These are phyloP conservation scores for Populus deltoides DNA, from an alignment of 345 rosid genomes.

Conservation along the genomic window DNA sequence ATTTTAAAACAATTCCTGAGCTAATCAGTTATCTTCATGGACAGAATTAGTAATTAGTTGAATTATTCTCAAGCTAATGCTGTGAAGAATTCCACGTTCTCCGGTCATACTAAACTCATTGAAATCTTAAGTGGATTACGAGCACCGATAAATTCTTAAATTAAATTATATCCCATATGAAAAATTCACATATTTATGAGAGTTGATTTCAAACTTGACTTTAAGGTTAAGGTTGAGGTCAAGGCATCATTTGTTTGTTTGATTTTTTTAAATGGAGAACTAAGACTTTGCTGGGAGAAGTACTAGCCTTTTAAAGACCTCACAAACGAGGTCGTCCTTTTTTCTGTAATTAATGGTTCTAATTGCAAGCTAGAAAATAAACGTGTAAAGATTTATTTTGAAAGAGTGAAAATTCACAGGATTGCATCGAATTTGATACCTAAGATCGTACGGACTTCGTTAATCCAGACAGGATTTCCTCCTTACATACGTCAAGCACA, in stretches of 20 bases:
- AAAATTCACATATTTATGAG: background rate
- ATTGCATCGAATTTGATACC: conserved; percentile 1
- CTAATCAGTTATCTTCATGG: too few species aligned
- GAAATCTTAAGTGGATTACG: background rate
- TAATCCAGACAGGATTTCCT: conserved; percentile 5
- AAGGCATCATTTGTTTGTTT: background rate
- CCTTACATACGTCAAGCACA: conserved; percentile 16
- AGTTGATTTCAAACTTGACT: background rate
- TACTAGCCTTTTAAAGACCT: background rate
- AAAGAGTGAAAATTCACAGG: background rate
- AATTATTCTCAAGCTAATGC: background rate
- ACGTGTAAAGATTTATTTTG: background rate
- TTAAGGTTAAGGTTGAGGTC: background rate
- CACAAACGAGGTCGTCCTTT: background rate
- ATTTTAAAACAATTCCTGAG: too few species aligned
- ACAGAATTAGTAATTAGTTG: background rate
- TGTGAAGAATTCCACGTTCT: background rate
- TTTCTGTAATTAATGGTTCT: background rate
- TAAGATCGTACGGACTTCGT: background rate
- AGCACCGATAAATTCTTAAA: background rate
- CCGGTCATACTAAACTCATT: background rate
- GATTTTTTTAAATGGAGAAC: background rate
- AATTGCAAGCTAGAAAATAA: background rate
- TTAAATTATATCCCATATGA: background rate
- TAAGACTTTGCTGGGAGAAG: background rate